Base-by-base conservation (phyloP, 176 grass and related monocot species). In the Cenchrus purpureus region DNA sequence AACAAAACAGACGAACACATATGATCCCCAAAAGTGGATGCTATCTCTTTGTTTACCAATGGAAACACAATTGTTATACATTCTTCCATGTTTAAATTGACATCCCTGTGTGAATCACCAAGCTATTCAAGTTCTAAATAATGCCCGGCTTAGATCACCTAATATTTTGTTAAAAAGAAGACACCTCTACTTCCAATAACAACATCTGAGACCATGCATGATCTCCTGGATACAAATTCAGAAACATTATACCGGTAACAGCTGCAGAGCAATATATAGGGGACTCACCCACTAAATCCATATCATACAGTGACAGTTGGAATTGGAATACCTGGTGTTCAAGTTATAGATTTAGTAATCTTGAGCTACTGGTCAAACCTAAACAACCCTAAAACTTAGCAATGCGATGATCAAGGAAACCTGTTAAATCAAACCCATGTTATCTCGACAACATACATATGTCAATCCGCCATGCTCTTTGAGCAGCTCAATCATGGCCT, bases 391-490 rank as follows among this genome's bases (percentile, higher is more conserved):
- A 90, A 25, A 80, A 62, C 19, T 87, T 80, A 29, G 62, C 61
- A 76, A 84, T 60, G 45, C 56, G 80, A 37, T 68, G 52, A 44
- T 5, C 29, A 79, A 76, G 29, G 62, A 25, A 81, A 58, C 20
- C 31, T 31, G 15, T 77, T 57, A 84, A 87, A 76, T 29, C 7
- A 9, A 73, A 67, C 13, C 37, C 8, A 65, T 85, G 53, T 85
- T 48, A 60, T 63, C 12, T 63, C 12, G n/a, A 32, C 5, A 50
- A 84, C 93, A 53, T 94, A 99, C 97, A 86, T 86, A 94, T 80
- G 97, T 92, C 84, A 92, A 86, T 19, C 97, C 97, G 13, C 97
- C 97, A 78, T 87, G 89, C 68, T 89, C 82, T 84, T 92, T 94
- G 69, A 99, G 89, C 32, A 99, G 85, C 75, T 97, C 92, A 22